These are phyloP conservation scores for Hansenula sp. DNA, from an alignment of 1,139 yeast genomes.

Conservation along the genomic window DNA sequence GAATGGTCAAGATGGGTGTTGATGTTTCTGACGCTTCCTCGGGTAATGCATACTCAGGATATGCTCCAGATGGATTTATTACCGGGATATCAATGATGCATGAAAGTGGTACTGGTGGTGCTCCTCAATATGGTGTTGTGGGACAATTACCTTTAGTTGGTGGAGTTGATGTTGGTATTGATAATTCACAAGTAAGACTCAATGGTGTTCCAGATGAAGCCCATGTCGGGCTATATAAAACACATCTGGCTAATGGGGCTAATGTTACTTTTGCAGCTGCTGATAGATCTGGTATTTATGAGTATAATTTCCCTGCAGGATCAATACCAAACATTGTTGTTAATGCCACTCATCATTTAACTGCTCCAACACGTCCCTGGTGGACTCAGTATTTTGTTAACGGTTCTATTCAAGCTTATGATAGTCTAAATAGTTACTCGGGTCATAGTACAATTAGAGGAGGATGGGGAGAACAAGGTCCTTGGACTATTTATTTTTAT, in stretches of 20 bases:
- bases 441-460: conserved; percentile 28
- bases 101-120: conserved; percentile 38
- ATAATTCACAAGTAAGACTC: conserved; percentile 17
- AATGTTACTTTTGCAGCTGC: conserved; percentile 27
- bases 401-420: conserved; percentile 23
- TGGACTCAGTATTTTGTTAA: conserved; percentile 31
- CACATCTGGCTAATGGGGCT: conserved; percentile 23
- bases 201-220: conserved; percentile 20
- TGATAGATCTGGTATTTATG: conserved; percentile 27
- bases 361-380: conserved; percentile 28
- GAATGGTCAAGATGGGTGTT: conserved; percentile 37
- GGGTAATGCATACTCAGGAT: conserved; percentile 34
- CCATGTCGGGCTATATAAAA: conserved; percentile 27
- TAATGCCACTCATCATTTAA: conserved; percentile 29
- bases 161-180: conserved; percentile 17
- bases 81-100: conserved; percentile 37
- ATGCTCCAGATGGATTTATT: conserved; percentile 29
- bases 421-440: conserved; percentile 22
- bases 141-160: conserved; percentile 28
- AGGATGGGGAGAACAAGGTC: conserved; percentile 31
- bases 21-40: conserved; percentile 25
- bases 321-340: conserved; percentile 21
- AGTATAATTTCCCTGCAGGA: conserved; percentile 24
- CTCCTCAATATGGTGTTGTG: conserved; percentile 33
- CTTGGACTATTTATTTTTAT: conserved; percentile 31